A percentile compares a stretch with the other conserved stretches of the same genome.
phyloP scores from a whole-genome alignment of 768 basidiomycete species.

The Suillus fuscotomentosus region DNA sequence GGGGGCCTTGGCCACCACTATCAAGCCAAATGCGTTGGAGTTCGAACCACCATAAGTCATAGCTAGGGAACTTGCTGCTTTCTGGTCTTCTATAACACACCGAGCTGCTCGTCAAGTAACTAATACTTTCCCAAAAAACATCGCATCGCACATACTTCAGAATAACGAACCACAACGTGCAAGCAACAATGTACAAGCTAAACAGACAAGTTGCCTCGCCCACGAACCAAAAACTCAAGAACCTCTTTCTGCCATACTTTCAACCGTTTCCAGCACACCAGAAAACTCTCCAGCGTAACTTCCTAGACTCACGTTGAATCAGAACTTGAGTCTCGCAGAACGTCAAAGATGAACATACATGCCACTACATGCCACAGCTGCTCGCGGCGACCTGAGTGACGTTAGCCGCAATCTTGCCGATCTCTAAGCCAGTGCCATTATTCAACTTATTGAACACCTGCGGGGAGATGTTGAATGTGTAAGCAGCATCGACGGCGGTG shows the following conservation, averaged over 20 bases:
- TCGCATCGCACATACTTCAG: not conserved
- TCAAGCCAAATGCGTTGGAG: too few species aligned
- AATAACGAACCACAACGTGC: not conserved
- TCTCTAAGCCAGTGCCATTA: not conserved
- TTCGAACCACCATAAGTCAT: not conserved
- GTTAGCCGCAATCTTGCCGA: not conserved
- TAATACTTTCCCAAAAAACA: not conserved
- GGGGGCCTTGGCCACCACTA: too few species aligned
- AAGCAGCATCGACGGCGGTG: slow-evolving; percentile 6
- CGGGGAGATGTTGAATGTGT: slow-evolving; percentile 5
- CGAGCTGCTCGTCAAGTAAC: not conserved
- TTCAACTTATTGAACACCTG: not conserved
- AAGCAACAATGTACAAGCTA: not conserved
- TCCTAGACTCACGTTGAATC: not conserved
- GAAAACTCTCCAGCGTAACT: not conserved
- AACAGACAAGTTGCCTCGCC: not conserved
- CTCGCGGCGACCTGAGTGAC: slow-evolving; percentile 1
- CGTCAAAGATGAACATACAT: not conserved
- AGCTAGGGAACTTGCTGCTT: not conserved
- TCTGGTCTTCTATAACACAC: not conserved
- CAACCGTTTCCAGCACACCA: not conserved
- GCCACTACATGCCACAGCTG: slow-evolving; percentile 6
- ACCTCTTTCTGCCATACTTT: not conserved
- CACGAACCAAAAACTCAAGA: not conserved
- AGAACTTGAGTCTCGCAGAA: not conserved